These are phyloP conservation scores for Erysimum cheiri DNA, from an alignment of 441 rosid genomes.

Conservation along the genomic window DNA sequence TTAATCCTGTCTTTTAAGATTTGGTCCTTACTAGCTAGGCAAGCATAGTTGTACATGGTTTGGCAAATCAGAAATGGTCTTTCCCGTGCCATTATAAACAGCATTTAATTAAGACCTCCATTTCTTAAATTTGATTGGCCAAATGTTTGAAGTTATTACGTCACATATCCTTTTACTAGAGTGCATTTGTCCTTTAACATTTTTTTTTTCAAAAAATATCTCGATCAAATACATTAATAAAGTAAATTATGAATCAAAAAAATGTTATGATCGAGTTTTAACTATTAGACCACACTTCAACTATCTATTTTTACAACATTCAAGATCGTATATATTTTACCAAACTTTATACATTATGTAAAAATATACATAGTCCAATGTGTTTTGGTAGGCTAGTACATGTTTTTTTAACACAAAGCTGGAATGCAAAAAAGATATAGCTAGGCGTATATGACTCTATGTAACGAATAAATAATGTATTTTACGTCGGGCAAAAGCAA, in stretches of 20 bases:
- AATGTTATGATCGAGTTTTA: not conserved
- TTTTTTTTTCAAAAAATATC: not conserved
- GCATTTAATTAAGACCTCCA: not conserved
- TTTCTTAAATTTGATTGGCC: not conserved
- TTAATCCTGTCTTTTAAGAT: not conserved
- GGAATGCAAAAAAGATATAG: slow-evolving; percentile 7
- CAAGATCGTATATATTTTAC: not conserved
- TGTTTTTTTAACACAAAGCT: not conserved
- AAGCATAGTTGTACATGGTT: not conserved
- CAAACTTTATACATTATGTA: not conserved
- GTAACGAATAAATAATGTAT: slow-evolving; percentile 28
- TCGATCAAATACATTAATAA: not conserved
- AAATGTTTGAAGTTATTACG: not conserved
- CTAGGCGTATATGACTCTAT: not conserved
- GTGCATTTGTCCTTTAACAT: not conserved
- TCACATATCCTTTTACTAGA: not conserved
- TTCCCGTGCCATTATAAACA: not conserved
- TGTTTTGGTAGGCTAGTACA: slow-evolving; percentile 5
- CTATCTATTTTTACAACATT: not conserved
- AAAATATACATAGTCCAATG: not conserved
- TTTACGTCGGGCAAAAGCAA: slow-evolving; percentile 89
- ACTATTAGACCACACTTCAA: not conserved
- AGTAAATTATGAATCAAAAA: not conserved
- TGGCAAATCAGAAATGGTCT: not conserved
- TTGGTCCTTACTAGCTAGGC: not conserved